These are phyloP conservation scores for Fusarium sp. DNA, from an alignment of 2,329 filamentous ascomycete species.

Conservation along the genomic window DNA sequence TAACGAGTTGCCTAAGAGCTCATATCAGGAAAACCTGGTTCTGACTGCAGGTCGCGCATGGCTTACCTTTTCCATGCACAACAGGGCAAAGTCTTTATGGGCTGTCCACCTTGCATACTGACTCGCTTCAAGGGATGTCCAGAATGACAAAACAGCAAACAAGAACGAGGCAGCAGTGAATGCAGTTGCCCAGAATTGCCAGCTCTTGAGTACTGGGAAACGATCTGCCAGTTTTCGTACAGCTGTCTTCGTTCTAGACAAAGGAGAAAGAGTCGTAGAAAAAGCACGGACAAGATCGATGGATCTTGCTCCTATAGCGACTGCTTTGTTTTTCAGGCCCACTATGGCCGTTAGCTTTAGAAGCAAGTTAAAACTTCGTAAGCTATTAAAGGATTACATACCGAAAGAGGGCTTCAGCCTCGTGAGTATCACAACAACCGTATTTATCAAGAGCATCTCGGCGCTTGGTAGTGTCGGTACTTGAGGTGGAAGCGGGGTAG, in stretches of 20 bases:
- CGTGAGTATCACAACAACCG: background rate
- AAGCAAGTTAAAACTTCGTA: background rate
- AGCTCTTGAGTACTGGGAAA: background rate
- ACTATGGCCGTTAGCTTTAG: background rate
- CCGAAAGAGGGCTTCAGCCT: background rate
- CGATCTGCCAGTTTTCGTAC: background rate
- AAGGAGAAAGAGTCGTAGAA: background rate
- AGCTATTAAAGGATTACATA: background rate
- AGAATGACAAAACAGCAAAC: background rate
- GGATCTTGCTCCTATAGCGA: background rate
- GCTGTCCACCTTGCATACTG: background rate
- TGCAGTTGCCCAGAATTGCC: background rate
- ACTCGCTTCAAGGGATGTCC: background rate
- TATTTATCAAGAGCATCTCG: background rate
- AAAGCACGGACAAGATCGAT: background rate
- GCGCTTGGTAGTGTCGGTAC: background rate
- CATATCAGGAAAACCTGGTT: background rate
- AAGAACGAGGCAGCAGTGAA: background rate
- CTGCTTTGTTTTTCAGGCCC: background rate
- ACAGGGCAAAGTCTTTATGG: background rate
- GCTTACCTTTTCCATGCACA: background rate
- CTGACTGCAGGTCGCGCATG: rapidly evolving
- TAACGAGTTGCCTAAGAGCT: background rate
- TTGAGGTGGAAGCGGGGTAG: background rate
- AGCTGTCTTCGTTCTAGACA: background rate